Evolutionary conservation across 148 eudicot genomes (phyloP).

Genomic region (Heliamphora exappendiculata): DNA sequence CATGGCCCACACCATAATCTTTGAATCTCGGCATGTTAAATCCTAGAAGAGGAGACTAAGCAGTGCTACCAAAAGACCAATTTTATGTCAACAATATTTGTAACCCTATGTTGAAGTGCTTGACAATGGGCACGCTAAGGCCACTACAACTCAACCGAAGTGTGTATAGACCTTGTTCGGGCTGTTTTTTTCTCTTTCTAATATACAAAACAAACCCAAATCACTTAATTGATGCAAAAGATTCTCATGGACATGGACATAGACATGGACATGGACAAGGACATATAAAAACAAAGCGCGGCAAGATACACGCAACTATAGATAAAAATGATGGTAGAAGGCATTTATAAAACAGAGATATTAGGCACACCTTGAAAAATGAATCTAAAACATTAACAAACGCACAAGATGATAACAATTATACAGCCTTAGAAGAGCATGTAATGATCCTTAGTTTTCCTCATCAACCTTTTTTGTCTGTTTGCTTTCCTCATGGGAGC

Average conservation of each 20-base stretch:
- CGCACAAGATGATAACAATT: neutral
- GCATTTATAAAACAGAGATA: neutral
- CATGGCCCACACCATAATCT: neutral
- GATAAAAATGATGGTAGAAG: neutral
- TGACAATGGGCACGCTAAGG: neutral
- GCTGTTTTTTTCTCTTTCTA: neutral
- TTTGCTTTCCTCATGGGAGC: neutral
- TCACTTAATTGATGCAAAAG: neutral
- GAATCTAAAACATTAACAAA: neutral
- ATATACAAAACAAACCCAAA: neutral
- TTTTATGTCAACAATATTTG: neutral
- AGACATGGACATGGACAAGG: neutral
- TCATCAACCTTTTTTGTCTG: neutral
- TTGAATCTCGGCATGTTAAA: neutral
- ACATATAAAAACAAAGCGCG: neutral
- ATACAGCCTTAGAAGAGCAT: neutral
- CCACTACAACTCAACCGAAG: neutral
- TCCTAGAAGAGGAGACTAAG: neutral
- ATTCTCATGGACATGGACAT: neutral
- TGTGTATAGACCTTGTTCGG: neutral
- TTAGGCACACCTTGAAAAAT: neutral
- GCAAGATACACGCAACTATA: neutral
- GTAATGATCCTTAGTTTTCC: neutral
- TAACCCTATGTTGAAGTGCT: neutral
- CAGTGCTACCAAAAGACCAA: neutral